phyloP scores from a whole-genome alignment of 208 protist genomes.

The Acanthamoeba divionensis region DNA sequence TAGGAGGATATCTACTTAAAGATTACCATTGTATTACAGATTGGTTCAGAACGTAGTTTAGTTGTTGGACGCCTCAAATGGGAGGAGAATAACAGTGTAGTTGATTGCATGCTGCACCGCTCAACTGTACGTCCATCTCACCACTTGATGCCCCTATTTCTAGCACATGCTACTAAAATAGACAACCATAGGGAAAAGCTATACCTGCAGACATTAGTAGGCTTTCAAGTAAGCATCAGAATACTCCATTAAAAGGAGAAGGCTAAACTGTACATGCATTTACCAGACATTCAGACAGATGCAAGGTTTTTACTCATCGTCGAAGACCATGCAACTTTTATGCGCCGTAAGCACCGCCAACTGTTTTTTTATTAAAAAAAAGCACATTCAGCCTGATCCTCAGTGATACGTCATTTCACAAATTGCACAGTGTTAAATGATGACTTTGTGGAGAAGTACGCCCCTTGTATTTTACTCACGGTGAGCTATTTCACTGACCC shows the following conservation, averaged over 20 bases:
- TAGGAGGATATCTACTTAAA: not conserved
- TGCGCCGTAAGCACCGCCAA: not conserved
- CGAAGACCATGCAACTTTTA: slow-evolving; percentile 33
- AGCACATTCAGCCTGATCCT: not conserved
- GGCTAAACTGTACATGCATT: not conserved
- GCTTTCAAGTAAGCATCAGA: not conserved
- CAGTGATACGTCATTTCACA: not conserved
- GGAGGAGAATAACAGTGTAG: not conserved
- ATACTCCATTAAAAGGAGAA: not conserved
- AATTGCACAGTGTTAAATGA: slow-evolving; percentile 20
- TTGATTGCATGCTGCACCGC: not conserved
- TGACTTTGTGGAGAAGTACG: not conserved
- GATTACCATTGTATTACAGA: not conserved
- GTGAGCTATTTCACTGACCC: not conserved
- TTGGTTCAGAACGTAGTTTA: not conserved
- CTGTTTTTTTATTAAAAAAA: not conserved
- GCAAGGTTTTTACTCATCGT: slow-evolving; percentile 27
- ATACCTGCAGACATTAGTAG: not conserved
- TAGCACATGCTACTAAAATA: not conserved
- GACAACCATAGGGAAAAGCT: not conserved
- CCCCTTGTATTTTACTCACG: not conserved
- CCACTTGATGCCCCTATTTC: not conserved
- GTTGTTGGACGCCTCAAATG: not conserved
- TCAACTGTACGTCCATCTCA: not conserved
- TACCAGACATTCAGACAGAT: not conserved